Conservation (phyloP, 208 protist species). For the Spironucleus salmonicida region DNA sequence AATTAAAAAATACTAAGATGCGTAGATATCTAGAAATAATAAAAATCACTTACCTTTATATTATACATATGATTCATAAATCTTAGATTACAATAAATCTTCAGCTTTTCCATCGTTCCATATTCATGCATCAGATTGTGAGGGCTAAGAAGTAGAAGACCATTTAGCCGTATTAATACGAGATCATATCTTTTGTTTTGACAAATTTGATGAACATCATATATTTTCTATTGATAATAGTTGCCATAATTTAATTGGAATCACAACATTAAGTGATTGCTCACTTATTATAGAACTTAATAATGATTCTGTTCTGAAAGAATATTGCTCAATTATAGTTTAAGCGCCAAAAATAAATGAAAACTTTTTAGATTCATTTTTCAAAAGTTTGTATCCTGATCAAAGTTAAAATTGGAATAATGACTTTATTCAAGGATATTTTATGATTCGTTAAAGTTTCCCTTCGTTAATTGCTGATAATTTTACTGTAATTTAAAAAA, state of each 20-base stretch:
- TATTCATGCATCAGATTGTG: slow-evolving; percentile 1
- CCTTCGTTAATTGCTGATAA: neutral
- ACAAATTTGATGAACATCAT: neutral
- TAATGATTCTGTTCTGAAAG: neutral
- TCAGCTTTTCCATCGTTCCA: neutral
- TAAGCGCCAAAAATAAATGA: neutral
- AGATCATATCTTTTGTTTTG: neutral
- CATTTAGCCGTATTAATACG: neutral
- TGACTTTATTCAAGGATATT: slow-evolving; percentile 9
- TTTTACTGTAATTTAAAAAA: neutral
- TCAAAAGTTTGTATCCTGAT: neutral
- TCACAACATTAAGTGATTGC: neutral
- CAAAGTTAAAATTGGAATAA: neutral
- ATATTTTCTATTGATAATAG: neutral
- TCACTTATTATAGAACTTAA: neutral
- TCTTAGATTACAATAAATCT: slow-evolving; percentile 6
- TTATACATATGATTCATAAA: neutral
- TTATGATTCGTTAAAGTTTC: neutral
- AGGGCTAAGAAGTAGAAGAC: neutral
- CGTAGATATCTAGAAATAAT: neutral
- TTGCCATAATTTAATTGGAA: neutral
- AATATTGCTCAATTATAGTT: neutral
- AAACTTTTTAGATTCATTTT: neutral
- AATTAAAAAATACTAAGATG: neutral
- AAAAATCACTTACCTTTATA: neutral